A percentile compares a stretch with the other conserved stretches of the same genome.
These are phyloP conservation scores for Platanthera zijinensis DNA, from an alignment of 106 monocot genomes.

Conservation along the genomic window DNA sequence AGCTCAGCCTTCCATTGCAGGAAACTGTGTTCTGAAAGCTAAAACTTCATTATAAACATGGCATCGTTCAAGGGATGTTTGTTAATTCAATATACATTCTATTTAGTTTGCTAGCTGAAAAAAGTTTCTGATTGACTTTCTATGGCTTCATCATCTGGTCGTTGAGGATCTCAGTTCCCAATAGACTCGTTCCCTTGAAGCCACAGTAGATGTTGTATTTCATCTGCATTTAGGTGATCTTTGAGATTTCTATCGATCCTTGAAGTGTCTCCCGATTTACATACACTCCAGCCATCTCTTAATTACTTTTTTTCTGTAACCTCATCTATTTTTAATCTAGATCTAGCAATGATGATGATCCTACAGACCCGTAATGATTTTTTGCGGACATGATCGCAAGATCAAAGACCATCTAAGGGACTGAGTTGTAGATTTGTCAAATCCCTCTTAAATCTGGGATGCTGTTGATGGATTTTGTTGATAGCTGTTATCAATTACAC, in stretches of 20 bases:
- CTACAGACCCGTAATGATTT: slow-evolving; percentile 31
- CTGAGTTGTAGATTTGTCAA: slow-evolving; percentile 29
- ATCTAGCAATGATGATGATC: neutral
- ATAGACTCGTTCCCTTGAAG: slow-evolving; percentile 92
- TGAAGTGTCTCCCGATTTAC: neutral
- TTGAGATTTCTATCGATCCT: neutral
- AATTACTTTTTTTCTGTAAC: neutral
- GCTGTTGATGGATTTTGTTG: no score
- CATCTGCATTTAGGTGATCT: neutral
- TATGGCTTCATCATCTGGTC: slow-evolving; percentile 68
- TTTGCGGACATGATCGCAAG: slow-evolving; percentile 65
- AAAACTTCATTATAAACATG: no score
- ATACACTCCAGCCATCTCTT: neutral
- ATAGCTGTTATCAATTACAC: no score
- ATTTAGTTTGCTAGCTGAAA: no score
- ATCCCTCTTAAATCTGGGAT: neutral
- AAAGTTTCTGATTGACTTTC: neutral
- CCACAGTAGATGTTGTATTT: slow-evolving; percentile 37
- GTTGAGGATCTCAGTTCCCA: slow-evolving; percentile 45
- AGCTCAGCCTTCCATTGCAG: no score
- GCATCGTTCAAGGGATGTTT: no score
- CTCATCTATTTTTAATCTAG: neutral
- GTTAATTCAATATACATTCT: no score
- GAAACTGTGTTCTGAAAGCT: no score
- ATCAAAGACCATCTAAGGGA: slow-evolving; percentile 65